phyloP scores from a whole-genome alignment of 345 rosid genomes.

The Eutrema yunnanense region DNA sequence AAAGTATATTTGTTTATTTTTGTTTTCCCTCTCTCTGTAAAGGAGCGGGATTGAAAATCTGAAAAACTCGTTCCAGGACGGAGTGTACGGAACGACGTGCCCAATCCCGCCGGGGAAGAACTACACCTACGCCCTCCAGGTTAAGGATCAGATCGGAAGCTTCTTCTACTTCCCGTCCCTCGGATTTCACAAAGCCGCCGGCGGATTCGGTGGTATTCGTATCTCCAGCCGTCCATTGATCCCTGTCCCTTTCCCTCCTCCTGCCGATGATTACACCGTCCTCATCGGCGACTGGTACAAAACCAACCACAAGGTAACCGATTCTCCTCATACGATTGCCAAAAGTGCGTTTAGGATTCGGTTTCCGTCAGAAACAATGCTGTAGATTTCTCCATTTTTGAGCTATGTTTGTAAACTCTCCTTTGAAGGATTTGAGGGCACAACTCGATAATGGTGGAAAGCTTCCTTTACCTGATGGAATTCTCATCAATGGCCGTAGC shows the following conservation, averaged over 20 bases:
- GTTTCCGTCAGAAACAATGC: too few relatives aligned
- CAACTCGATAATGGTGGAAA: not conserved
- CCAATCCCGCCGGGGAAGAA: slow-evolving; percentile 60
- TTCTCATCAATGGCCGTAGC: not conserved
- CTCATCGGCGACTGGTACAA: slow-evolving; percentile 67
- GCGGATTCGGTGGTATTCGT: slow-evolving; percentile 56
- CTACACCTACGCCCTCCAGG: slow-evolving; percentile 13
- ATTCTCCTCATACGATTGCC: too few relatives aligned
- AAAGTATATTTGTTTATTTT: too few relatives aligned
- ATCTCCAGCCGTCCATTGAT: slow-evolving; percentile 45
- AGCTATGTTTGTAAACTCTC: not conserved
- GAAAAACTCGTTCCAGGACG: slow-evolving; percentile 48
- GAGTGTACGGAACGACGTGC: slow-evolving; percentile 76
- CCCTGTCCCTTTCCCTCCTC: slow-evolving; percentile 51
- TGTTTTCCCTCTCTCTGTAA: not conserved
- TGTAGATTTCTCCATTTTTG: not conserved
- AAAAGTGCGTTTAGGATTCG: too few relatives aligned
- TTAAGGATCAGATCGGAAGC: slow-evolving; percentile 21
- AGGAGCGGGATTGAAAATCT: slow-evolving; percentile 3
- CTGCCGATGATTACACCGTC: slow-evolving; percentile 49
- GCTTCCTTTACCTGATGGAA: not conserved
- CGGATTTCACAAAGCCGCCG: slow-evolving; percentile 37
- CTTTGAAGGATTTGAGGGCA: not conserved
- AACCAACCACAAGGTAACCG: slow-evolving; percentile 52
- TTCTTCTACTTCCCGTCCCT: slow-evolving; percentile 14